Conservation (phyloP, 2,329 filamentous ascomycete species). For the Teratosphaeria pseudoeucalypti region DNA sequence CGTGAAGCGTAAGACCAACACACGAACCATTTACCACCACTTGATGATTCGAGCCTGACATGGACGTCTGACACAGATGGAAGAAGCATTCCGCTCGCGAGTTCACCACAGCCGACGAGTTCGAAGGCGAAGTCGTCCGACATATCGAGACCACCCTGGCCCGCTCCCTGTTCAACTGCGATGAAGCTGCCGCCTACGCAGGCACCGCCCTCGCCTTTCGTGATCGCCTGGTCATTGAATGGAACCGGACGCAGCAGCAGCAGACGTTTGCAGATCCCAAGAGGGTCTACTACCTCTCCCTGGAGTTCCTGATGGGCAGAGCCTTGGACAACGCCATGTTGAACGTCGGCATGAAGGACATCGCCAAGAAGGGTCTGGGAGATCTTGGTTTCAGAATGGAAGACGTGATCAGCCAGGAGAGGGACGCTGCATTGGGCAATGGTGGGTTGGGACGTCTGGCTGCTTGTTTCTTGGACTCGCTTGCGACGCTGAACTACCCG, state of each 20-base stretch:
- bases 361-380: constrained; percentile 69
- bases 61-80: constrained; percentile 36
- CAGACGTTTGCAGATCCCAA: constrained; percentile 88
- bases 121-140: constrained; percentile 71
- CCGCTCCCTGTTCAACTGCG: constrained; percentile 94
- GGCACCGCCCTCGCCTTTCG: constrained; percentile 86
- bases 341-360: constrained; percentile 79
- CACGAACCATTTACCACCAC: not conserved
- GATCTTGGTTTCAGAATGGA: constrained; percentile 96
- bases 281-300: constrained; percentile 90
- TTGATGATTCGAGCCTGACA: not conserved
- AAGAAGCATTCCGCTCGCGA: constrained; percentile 52
- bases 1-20: constrained; percentile 60
- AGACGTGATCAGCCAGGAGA: constrained; percentile 87
- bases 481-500: constrained; percentile 88
- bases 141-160: constrained; percentile 96
- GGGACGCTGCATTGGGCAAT: constrained; percentile 92
- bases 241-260: constrained; percentile 96
- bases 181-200: constrained; percentile 84
- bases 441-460: constrained; percentile 89
- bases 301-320: constrained; percentile 96
- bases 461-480: constrained; percentile 91
- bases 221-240: constrained; percentile 84
- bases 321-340: constrained; percentile 98
- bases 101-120: constrained; percentile 72